Percentiles rank a stretch among this genome's conserved stretches.
Evolutionary conservation across 148 eudicot species (phyloP).

Genomic region (Chenopodium suecicum): DNA sequence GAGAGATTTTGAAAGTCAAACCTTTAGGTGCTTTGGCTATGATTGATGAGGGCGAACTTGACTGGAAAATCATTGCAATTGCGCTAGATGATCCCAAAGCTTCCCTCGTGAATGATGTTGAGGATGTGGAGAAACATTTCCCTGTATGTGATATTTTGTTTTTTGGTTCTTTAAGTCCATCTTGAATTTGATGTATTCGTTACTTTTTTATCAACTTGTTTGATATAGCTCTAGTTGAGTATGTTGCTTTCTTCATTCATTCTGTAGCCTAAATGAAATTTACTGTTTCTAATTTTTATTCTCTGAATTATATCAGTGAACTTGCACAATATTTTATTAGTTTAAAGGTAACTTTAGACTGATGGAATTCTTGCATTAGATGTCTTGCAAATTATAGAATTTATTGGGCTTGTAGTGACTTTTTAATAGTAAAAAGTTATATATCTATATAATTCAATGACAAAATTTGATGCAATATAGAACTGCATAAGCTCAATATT

Average conservation of each 20-base stretch:
- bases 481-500: background rate
- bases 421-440: too few relatives aligned
- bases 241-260: background rate
- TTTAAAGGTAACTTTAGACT: background rate
- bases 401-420: too few relatives aligned
- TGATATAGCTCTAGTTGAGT: background rate
- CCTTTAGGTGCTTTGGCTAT: conserved; percentile 93
- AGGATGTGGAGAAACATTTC: conserved; percentile 95
- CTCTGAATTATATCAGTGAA: background rate
- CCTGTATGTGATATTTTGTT: conserved; percentile 56
- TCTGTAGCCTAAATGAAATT: background rate
- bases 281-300: background rate
- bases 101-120: conserved; percentile 89
- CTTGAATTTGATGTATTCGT: background rate
- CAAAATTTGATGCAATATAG: background rate
- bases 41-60: conserved; percentile 99
- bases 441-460: too few relatives aligned
- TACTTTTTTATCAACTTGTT: background rate
- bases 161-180: background rate
- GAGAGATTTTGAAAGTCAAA: conserved; percentile 83
- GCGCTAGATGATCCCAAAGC: conserved; percentile 96
- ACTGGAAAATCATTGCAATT: conserved; percentile 97
- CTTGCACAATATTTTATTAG: background rate
- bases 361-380: background rate
- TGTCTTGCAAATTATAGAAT: background rate